Percentiles rank a stretch among this genome's conserved stretches.
phyloP scores from a whole-genome alignment of 2,329 filamentous ascomycete genomes.

The Cercospora sesami region DNA sequence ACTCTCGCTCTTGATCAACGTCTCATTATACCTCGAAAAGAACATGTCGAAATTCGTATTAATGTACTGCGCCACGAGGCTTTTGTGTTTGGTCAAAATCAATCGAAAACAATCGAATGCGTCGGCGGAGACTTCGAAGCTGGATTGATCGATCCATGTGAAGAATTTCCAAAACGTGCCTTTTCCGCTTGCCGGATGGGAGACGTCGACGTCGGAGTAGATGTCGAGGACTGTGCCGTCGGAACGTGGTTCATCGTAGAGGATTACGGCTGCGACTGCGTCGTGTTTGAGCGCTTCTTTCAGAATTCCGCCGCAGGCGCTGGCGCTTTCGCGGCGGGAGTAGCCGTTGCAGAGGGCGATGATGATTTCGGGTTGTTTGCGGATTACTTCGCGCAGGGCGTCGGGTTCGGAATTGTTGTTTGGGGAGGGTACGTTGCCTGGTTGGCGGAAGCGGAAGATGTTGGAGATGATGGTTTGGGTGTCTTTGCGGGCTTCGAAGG shows the following conservation, averaged over 20 bases:
- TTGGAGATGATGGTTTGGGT: slow-evolving; percentile 94
- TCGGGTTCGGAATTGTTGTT: slow-evolving; percentile 69
- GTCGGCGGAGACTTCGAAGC: slow-evolving; percentile 95
- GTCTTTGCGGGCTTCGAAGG: slow-evolving; percentile 95
- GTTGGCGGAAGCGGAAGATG: slow-evolving; percentile 83
- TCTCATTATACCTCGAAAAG: slow-evolving; percentile 85
- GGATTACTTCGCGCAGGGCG: slow-evolving; percentile 84
- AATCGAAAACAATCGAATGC: slow-evolving; percentile 97
- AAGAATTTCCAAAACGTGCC: slow-evolving; percentile 98
- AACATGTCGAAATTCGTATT: slow-evolving; percentile 89
- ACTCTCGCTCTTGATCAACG: slow-evolving; percentile 85
- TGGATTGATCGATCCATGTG: slow-evolving; percentile 92
- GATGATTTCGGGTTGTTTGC: slow-evolving; percentile 81
- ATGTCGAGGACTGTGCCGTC: slow-evolving; percentile 75
- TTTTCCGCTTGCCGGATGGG: slow-evolving; percentile 70
- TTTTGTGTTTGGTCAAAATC: slow-evolving; percentile 91
- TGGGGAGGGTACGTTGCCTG: slow-evolving; percentile 56
- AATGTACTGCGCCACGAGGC: slow-evolving; percentile 83
- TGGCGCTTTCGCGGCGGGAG: slow-evolving; percentile 84
- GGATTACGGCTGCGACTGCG: slow-evolving; percentile 81
- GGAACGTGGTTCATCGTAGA: slow-evolving; percentile 82
- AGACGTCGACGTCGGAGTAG: slow-evolving; percentile 64
- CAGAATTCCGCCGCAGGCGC: slow-evolving; percentile 84
- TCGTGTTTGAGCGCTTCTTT: slow-evolving; percentile 90
- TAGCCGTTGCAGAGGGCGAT: slow-evolving; percentile 88